These are phyloP conservation scores for Obba rivulosa DNA, from an alignment of 768 basidiomycete species.

Conservation along the genomic window DNA sequence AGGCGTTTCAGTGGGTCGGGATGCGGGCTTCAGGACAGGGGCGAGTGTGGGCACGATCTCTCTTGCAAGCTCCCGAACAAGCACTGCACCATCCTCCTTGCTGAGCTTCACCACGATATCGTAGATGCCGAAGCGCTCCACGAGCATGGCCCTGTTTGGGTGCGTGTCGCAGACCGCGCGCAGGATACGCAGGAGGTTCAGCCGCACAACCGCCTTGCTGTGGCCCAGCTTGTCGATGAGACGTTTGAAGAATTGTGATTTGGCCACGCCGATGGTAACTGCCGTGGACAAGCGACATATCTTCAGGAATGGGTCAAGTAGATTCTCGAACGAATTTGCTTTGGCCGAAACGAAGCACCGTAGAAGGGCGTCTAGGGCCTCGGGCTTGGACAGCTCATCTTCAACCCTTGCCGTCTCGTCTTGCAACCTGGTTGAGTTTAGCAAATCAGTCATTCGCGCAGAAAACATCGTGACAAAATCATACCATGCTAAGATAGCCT, in stretches of 20 bases:
- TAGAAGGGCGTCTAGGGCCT: slow-evolving; percentile 62
- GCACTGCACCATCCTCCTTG: slow-evolving; percentile 81
- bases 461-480: slow-evolving; percentile 16
- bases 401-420: slow-evolving; percentile 95
- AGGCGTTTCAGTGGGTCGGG: slow-evolving; percentile 31
- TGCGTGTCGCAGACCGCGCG: slow-evolving; percentile 85
- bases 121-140: slow-evolving; percentile 76
- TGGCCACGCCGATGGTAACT: slow-evolving; percentile 73
- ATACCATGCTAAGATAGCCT: slow-evolving; percentile 86
- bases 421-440: slow-evolving; percentile 61
- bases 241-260: slow-evolving; percentile 81
- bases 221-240: slow-evolving; percentile 76
- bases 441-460: neutral
- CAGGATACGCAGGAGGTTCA: slow-evolving; percentile 84
- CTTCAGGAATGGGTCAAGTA: slow-evolving; percentile 91
- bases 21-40: slow-evolving; percentile 59
- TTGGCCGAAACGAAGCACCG: slow-evolving; percentile 81
- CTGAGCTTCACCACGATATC: slow-evolving; percentile 79
- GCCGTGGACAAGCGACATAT: slow-evolving; percentile 75
- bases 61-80: slow-evolving; percentile 84
- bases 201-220: slow-evolving; percentile 82
- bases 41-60: slow-evolving; percentile 78
- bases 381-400: slow-evolving; percentile 70
- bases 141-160: slow-evolving; percentile 76
- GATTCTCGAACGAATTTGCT: slow-evolving; percentile 85